Evolutionary conservation across 1,284 basidiomycete species (phyloP), one percentile per base, ranked within the genome.

Genomic region (Boletus sp.): DNA sequence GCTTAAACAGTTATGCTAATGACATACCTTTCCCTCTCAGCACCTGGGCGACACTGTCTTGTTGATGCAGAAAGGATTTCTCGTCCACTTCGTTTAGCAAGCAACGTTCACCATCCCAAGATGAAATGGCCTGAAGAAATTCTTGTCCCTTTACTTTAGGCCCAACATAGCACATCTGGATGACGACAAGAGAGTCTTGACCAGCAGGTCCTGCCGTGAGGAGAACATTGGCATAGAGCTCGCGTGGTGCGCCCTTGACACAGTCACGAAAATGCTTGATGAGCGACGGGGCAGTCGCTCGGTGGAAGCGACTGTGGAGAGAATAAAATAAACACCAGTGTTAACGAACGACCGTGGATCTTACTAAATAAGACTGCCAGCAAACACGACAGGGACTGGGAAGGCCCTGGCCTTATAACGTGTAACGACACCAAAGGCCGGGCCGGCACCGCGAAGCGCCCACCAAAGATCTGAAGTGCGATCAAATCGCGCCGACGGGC

Each of bases 201-300:
- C 85, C 84, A 15, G 83, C 84, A 7, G 94, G 90, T 20, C 92
- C 94, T 0, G 94, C 92, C 1, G 94, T 96, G 56, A 96, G 81
- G 56, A 96, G 83, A 42, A 94, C 84, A 70, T 96, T 96, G 37
- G 91, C 88, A 72, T 96, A 96, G 18, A 96, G 82, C 67, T 93
- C 87, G 27, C 88, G 82, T 16, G 93, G 92, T 5, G 91, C 89
- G 37, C 85, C 85, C 68, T 96, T 96, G 74, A 96, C 83, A 68
- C 93, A 95, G 73, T 96, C 94, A 31, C 94, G 85, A 78, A 94
- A 94, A 73, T 96, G 94, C 63, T 88, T 89, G 70, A 96, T 87
- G 37, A 96, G 82, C 8, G 91, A 93, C 9, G 91, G 85, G 0
- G 94, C 89, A 0, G 92, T 96, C 9, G 85, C 81, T 47, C 83